These are phyloP conservation scores for Debaryomyces castellii DNA, from an alignment of 805 yeast genomes.

Conservation along the genomic window DNA sequence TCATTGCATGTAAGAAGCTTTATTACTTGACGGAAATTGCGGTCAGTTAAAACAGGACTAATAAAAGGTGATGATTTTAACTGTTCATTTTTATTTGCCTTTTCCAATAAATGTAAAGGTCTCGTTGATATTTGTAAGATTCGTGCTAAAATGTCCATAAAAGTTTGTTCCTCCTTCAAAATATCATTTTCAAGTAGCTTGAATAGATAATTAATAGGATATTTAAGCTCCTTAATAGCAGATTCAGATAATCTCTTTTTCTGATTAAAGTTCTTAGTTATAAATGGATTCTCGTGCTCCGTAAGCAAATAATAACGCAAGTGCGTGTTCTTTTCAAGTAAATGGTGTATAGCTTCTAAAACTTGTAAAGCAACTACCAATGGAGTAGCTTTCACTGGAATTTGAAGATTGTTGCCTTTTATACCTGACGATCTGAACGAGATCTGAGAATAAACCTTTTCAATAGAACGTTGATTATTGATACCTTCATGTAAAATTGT, in stretches of 20 bases:
- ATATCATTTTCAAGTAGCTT: conserved; percentile 58
- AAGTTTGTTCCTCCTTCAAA: conserved; percentile 68
- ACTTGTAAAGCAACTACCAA: conserved; percentile 73
- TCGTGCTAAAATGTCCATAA: conserved; percentile 75
- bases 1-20: conserved; percentile 75
- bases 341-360: conserved; percentile 68
- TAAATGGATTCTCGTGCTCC: conserved; percentile 60
- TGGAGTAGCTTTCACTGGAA: conserved; percentile 67
- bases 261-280: conserved; percentile 30
- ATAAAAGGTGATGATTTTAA: conserved; percentile 26
- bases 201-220: conserved; percentile 72
- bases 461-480: conserved; percentile 60
- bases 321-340: conserved; percentile 66
- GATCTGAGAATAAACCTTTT: conserved; percentile 58
- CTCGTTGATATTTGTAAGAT: conserved; percentile 76
- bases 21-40: conserved; percentile 61
- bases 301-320: conserved; percentile 73
- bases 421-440: conserved; percentile 44
- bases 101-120: conserved; percentile 59
- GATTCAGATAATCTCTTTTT: conserved; percentile 34
- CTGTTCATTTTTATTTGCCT: conserved; percentile 30
- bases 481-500: conserved; percentile 78
- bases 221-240: conserved; percentile 46
- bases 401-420: conserved; percentile 18
- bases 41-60: conserved; percentile 64